Evolutionary conservation across 192 early-diverging fungal genomes (phyloP).

Genomic region (Linnemannia hyalina): DNA sequence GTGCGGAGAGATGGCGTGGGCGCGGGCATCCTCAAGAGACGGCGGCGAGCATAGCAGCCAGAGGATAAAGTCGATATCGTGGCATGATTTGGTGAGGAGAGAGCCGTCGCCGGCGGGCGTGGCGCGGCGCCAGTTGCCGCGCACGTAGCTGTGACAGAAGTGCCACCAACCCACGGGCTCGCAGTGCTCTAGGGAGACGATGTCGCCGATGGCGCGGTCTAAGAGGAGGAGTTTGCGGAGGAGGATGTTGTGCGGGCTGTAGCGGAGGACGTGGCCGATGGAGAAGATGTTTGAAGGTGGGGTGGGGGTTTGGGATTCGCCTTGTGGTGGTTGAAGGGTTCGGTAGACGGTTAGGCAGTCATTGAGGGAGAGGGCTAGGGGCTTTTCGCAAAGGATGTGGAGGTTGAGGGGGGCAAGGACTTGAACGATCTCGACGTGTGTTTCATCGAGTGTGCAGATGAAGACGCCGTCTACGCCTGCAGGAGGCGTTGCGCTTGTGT

Average conservation of each 20-base stretch:
- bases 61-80: slow-evolving; percentile 21
- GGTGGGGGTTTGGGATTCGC: neutral
- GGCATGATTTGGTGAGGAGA: neutral
- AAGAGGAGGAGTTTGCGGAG: slow-evolving; percentile 58
- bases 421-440: slow-evolving; percentile 64
- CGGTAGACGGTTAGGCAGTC: slow-evolving; percentile 63
- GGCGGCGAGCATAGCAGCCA: neutral
- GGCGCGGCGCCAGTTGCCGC: slow-evolving; percentile 11
- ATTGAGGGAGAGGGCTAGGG: slow-evolving; percentile 66
- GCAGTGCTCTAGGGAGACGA: slow-evolving; percentile 73
- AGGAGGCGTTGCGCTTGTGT: slow-evolving; percentile 38
- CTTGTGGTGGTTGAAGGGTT: slow-evolving; percentile 35
- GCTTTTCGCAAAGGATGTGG: slow-evolving; percentile 78
- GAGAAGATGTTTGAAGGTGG: slow-evolving; percentile 9
- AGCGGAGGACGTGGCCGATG: slow-evolving; percentile 68
- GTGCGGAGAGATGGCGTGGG: slow-evolving; percentile 54
- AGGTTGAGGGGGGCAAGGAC: slow-evolving; percentile 66
- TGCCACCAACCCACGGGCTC: slow-evolving; percentile 79
- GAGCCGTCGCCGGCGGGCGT: neutral
- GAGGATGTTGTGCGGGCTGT: slow-evolving; percentile 68
- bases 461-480: slow-evolving; percentile 64
- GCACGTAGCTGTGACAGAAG: slow-evolving; percentile 66
- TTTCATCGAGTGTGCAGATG: slow-evolving; percentile 63
- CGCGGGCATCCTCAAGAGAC: neutral
- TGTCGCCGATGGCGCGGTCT: slow-evolving; percentile 64